Base-by-base conservation (phyloP, 2,329 filamentous ascomycete species). In the Alternaria atra region DNA sequence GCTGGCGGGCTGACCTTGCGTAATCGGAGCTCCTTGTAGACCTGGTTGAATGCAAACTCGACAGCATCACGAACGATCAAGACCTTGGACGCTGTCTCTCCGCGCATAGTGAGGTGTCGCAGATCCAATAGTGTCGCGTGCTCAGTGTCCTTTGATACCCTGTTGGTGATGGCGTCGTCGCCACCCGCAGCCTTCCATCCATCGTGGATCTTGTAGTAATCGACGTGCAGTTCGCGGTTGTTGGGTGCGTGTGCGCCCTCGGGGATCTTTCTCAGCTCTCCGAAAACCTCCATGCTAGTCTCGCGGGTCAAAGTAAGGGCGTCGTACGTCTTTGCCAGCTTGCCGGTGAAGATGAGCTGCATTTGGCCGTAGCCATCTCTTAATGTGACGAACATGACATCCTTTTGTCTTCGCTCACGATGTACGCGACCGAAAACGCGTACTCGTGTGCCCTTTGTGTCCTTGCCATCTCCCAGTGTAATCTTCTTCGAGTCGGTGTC, bases 141-240 rank as follows among this genome's bases (percentile, higher is more conserved):
- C 81, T 92, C 89, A 72, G 89, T 85, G 71, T 91, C 87, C 53
- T 85, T 84, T 61, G 89, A 87, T 39, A 92, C 89, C 65, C 86
- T 88, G 86, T 93, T 97, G 84, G 93, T 95, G 77, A 97, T 93
- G 73, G 94, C 92, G 66, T 97, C 94, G 63, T 94, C 91, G 72
- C 93, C 94, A 65, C 92, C 91, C 39, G 93, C 91, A 40, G 94
- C 92, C 72, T 89, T 86, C 73, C 89, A 91, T 61, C 91, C 73
- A 13, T 70, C 59, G 43, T 81, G 89, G 71, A 97, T 87, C 77
- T 88, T 86, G 84, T 91, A 97, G 84, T 90, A 97, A 80, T 97
- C 94, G 71, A 91, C 94, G 74, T 94, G 92, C 51, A 97, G 85
- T 80, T 97, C 94, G 66, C 94, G 91, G 84, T 90, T 84, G 81